phyloP scores from a whole-genome alignment of 257 asterid species.

The Eustoma russellianum region DNA sequence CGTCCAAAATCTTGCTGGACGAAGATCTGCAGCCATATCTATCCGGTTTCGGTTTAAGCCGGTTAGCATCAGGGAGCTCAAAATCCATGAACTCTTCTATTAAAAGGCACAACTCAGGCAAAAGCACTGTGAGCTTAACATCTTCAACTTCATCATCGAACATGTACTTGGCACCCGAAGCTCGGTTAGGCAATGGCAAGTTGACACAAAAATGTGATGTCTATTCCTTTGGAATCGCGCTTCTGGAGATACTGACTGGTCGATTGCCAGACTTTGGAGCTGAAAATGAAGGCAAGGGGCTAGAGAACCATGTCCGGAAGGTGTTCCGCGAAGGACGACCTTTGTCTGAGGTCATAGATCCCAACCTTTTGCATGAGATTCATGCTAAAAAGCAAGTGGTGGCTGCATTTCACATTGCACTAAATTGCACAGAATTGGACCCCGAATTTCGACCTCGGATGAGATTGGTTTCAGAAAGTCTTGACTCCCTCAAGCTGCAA shows the following conservation, averaged over 20 bases:
- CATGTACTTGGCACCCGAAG: slow-evolving; percentile 58
- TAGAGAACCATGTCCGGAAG: slow-evolving; percentile 59
- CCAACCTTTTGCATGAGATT: slow-evolving; percentile 63
- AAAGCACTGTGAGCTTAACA: slow-evolving; percentile 20
- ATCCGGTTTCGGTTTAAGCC: slow-evolving; percentile 74
- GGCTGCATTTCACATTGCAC: slow-evolving; percentile 67
- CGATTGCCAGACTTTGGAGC: slow-evolving; percentile 31
- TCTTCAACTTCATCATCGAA: slow-evolving; percentile 21
- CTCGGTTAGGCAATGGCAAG: slow-evolving; percentile 32
- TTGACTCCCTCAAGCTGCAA: slow-evolving; percentile 46
- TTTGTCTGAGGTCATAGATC: slow-evolving; percentile 72
- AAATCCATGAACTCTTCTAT: slow-evolving; percentile 29
- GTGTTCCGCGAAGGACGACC: slow-evolving; percentile 71
- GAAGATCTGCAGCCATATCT: slow-evolving; percentile 68
- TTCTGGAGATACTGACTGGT: slow-evolving; percentile 77
- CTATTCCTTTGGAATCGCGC: slow-evolving; percentile 70
- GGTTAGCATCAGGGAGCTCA: slow-evolving; percentile 40
- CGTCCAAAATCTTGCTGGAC: slow-evolving; percentile 80
- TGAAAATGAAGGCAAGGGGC: slow-evolving; percentile 45
- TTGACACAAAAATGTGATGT: slow-evolving; percentile 72
- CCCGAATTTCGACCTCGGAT: slow-evolving; percentile 88
- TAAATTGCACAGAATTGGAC: slow-evolving; percentile 70
- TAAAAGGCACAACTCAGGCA: slow-evolving; percentile 28
- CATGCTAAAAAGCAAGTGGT: slow-evolving; percentile 85
- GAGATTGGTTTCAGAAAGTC: slow-evolving; percentile 68